Evolutionary conservation across 148 eudicot genomes (phyloP), one percentile per base, ranked within the genome.

Genomic region (Camellia japonica): DNA sequence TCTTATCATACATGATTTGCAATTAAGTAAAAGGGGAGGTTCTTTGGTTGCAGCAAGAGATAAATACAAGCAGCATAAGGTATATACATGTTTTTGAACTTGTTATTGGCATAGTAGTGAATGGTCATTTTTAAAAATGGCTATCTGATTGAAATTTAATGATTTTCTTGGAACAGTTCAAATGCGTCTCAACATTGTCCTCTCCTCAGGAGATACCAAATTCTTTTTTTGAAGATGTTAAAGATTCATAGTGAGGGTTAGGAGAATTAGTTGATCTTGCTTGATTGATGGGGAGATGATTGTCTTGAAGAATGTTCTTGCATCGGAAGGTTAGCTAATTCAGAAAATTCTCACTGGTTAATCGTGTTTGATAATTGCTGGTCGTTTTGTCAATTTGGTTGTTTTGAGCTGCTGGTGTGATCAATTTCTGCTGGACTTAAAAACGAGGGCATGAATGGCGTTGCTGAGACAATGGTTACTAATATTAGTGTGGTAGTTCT

Each of bases 21-120:
- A 96, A 80, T 75, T 83, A 78, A 73, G 90, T 54, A 91, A 78
- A 86, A 83, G 86, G 74, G 97, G 93, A 71, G 84, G 85, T 0
- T 79, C 90, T 38, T 87, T 93, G 79, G 85, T 84, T 13, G 97
- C 99, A 14, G 74, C 90, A 7, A 83, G 92, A 81, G 92, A 91
- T 41, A 96, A 96, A 80, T 93, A 96, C 92, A 91, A 88, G 83
- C 89, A 89, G 56, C 93, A 91, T 76, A 94, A 90, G 99, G 99
- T 95, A 86, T 95, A 86, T 68, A 18, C 20, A 20, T 73, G 13
- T 20, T 47, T 3, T 38, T 16, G 16, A 62, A 70, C 38, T 23
- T 7, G 38, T 11, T 14, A 54, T 52, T 80, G 49, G 3, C 3
- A 19, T 44, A 42, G 7, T 16, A 62, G 8, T 42, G 4, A 30